Evolutionary conservation across 106 monocot species (phyloP), one percentile per base, ranked within the genome.

Genomic region (Cymbidium sinense): DNA sequence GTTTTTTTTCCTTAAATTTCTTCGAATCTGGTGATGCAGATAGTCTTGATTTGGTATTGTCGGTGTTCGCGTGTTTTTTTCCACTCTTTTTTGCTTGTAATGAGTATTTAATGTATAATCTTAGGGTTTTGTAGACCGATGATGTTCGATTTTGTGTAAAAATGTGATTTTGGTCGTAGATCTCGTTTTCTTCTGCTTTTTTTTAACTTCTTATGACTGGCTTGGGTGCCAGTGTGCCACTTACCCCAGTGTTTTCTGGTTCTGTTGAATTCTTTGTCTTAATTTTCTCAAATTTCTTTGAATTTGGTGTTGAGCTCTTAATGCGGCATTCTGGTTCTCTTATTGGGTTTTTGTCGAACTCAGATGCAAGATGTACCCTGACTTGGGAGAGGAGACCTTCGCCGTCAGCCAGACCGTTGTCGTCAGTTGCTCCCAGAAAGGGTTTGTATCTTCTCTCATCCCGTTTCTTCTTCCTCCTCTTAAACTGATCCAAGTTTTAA

Each of bases 301-400:
- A 25, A 27, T 25, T 64, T 9, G 23, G 9, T 25, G 21, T 8
- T 64, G 7, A 25, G 5, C 25, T 8, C 1, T 64, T 64, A 2
- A 7, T 28, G 18, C 9, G 64, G 5, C 21, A 0, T 64, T 2
- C 4, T 64, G 4, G 64, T n/a, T 4, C 1, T 2, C 7, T 64
- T 64, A 28, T 28, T 31, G 31, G 4, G 75, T 20, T 34, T 25
- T n/a, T 23, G 1, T 7, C 29, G 10, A 18, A 43, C 41, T 74
- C 78, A 93, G 92, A 76, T 86, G 85, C 89, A 93, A 90, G 82
- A 93, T 82, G 89, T 71, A 36, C 21, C 71, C 75, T 76, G 76
- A 81, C 11, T 44, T 81, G 2, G 75, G 67, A 33, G 81, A 81
- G 81, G 75, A 70, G 12, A 76, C 21, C 31, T 61, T 67, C 81